These are phyloP conservation scores for Macrophomina tecta DNA, from an alignment of 2,329 filamentous ascomycete species.

Conservation along the genomic window DNA sequence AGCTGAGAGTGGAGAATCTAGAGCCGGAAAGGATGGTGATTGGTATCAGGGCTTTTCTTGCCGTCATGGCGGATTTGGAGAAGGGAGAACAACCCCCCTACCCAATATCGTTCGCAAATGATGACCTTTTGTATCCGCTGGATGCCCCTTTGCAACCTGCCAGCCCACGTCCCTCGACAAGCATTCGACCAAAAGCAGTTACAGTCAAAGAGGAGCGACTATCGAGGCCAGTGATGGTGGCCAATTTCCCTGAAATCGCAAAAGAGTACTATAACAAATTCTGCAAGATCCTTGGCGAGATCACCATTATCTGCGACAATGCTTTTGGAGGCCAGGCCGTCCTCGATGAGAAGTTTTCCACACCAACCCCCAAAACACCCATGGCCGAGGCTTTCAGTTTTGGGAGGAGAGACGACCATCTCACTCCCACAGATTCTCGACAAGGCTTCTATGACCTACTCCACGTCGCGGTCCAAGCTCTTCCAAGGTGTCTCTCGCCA, in stretches of 20 bases:
- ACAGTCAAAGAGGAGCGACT: constrained; percentile 66
- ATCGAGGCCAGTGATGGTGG: constrained; percentile 66
- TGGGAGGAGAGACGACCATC: constrained; percentile 78
- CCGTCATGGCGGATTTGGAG: constrained; percentile 91
- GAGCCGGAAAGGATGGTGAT: constrained; percentile 98
- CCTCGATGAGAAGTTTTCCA: constrained; percentile 91
- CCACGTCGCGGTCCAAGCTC: constrained; percentile 91
- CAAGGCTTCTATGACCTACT: constrained; percentile 95
- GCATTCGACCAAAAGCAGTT: constrained; percentile 42
- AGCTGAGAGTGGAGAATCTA: constrained; percentile 86
- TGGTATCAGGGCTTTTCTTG: constrained; percentile 90
- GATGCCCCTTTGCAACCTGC: constrained; percentile 39
- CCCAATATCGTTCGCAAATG: constrained; percentile 67
- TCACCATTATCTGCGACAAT: constrained; percentile 95
- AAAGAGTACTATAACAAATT: constrained; percentile 89
- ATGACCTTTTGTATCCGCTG: constrained; percentile 50
- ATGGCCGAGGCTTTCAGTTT: constrained; percentile 95
- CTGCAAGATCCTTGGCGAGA: constrained; percentile 93
- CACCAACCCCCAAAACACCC: constrained; percentile 88
- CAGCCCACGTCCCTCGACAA: constrained; percentile 42
- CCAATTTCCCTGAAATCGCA: constrained; percentile 73
- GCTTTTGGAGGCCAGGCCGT: constrained; percentile 96
- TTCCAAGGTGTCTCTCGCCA: constrained; percentile 89
- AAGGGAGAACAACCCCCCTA: constrained; percentile 85
- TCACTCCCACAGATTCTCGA: constrained; percentile 77